Conservation (phyloP, 2,329 filamentous ascomycete genomes). For the Fusarium zealandicum region DNA sequence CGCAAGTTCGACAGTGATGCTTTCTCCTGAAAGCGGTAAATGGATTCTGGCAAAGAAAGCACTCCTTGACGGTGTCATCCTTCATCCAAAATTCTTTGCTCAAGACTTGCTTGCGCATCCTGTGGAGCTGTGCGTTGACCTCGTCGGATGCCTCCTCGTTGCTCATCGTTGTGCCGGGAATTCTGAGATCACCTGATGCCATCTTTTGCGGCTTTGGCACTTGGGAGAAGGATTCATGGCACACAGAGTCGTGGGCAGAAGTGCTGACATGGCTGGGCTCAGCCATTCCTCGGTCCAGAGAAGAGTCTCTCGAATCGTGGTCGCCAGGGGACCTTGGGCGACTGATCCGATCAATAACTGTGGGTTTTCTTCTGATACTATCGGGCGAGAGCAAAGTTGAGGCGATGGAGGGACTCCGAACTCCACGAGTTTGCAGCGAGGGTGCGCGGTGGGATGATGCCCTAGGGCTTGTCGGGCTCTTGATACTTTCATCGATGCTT, state of each 20-base stretch:
- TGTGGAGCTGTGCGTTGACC: conserved; percentile 68
- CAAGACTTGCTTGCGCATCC: conserved; percentile 84
- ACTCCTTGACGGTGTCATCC: conserved; percentile 97
- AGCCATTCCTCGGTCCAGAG: conserved; percentile 62
- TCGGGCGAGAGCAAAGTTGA: conserved; percentile 49
- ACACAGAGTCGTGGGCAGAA: conserved; percentile 64
- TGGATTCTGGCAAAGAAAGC: conserved; percentile 87
- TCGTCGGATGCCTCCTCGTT: conserved; percentile 63
- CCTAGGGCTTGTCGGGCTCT: conserved; percentile 55
- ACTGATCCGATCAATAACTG: conserved; percentile 64
- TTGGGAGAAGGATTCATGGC: conserved; percentile 63
- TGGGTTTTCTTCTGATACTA: conserved; percentile 54
- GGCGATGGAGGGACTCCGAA: conserved; percentile 45
- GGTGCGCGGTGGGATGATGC: conserved; percentile 47
- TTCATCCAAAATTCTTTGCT: conserved; percentile 99
- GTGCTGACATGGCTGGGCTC: conserved; percentile 65
- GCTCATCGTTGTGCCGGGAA: conserved; percentile 63
- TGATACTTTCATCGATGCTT: conserved; percentile 56
- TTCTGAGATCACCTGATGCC: conserved; percentile 56
- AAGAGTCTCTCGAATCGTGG: conserved; percentile 64
- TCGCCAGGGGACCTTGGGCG: conserved; percentile 53
- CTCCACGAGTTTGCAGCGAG: conserved; percentile 47
- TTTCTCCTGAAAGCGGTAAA: conserved; percentile 96
- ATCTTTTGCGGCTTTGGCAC: conserved; percentile 55
- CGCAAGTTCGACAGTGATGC: conserved; percentile 93